phyloP scores from a whole-genome alignment of 352 stramenopile species.

The Aphanomyces astaci region DNA sequence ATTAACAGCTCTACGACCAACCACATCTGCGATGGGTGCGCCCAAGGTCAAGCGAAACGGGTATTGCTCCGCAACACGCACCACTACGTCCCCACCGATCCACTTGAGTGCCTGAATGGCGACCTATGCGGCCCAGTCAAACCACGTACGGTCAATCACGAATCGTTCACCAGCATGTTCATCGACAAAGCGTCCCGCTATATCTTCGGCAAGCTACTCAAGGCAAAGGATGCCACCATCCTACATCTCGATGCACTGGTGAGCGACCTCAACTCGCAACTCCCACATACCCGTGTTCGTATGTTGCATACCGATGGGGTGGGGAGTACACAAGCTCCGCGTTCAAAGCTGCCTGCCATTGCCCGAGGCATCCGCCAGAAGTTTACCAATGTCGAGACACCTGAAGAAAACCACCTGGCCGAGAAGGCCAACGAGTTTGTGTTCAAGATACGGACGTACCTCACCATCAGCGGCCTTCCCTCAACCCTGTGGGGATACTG shows the following conservation, averaged over 20 bases:
- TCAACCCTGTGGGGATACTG: too few relatives aligned
- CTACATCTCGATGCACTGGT: background rate
- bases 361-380: too few relatives aligned
- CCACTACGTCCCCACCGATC: background rate
- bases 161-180: background rate
- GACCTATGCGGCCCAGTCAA: background rate
- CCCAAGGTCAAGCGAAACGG: background rate
- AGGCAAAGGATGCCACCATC: background rate
- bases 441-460: constrained; percentile 8
- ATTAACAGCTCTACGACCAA: background rate
- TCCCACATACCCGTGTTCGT: background rate
- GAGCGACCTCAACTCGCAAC: background rate
- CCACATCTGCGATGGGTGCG: background rate
- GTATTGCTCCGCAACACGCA: background rate
- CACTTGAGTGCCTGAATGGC: too few relatives aligned
- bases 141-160: background rate
- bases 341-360: too few relatives aligned
- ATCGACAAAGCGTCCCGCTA: background rate
- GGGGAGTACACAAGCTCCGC: too few relatives aligned
- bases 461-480: too few relatives aligned
- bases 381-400: background rate
- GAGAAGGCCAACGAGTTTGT: constrained; percentile 6
- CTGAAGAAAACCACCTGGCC: background rate
- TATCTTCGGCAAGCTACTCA: background rate
- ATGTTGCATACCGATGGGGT: background rate